Evolutionary conservation across 2,329 filamentous ascomycete genomes (phyloP).

Genomic region (Penicillium nordicum): DNA sequence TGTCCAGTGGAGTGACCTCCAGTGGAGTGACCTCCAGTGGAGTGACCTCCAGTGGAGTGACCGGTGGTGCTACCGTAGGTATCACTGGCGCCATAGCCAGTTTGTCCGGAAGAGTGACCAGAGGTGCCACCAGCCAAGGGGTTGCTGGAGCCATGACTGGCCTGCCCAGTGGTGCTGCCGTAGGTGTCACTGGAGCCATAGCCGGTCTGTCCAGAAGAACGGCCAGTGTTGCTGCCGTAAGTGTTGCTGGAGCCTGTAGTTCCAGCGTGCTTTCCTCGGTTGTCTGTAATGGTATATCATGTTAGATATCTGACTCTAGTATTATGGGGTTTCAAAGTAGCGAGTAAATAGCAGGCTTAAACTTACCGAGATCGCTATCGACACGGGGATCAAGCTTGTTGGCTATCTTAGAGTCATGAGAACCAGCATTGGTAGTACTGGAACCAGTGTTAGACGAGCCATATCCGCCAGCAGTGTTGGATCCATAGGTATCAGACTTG

Average conservation of each 20-base stretch:
- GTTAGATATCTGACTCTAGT: neutral
- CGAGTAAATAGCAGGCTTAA: neutral
- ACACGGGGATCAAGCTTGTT: conserved; percentile 52
- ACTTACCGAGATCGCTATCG: conserved; percentile 22
- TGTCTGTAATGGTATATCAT: neutral
- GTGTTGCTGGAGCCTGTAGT: neutral
- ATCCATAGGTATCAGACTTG: neutral
- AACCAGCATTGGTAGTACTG: conserved; percentile 28
- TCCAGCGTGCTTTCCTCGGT: neutral
- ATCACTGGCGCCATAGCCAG: neutral
- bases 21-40: neutral
- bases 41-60: neutral
- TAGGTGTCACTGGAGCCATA: neutral
- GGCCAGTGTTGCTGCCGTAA: neutral
- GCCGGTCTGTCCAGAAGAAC: neutral
- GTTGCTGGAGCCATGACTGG: neutral
- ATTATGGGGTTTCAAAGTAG: no score
- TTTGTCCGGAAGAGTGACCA: neutral
- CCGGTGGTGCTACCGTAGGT: no score
- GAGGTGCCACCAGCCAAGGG: neutral
- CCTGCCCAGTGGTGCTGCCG: neutral
- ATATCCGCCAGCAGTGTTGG: conserved; percentile 5
- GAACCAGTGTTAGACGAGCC: conserved; percentile 12
- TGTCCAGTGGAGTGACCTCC: neutral
- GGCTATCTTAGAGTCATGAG: conserved; percentile 43